phyloP scores from a whole-genome alignment of 164 flowering plant genomes.

The Cinnamomum chago region DNA sequence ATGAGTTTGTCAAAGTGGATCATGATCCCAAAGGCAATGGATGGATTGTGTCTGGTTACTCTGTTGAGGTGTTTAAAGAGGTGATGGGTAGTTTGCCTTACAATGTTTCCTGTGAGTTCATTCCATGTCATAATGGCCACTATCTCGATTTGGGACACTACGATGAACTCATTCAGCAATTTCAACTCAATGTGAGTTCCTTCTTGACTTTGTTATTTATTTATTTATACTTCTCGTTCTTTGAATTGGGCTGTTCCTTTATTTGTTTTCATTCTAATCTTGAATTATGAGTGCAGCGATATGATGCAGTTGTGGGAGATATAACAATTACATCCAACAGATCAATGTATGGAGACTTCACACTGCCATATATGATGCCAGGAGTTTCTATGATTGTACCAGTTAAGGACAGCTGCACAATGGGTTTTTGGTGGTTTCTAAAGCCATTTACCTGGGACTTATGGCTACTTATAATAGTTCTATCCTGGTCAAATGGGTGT shows the following conservation, averaged over 20 bases:
- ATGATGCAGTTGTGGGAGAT: constrained; percentile 9
- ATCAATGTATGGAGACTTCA: constrained; percentile 31
- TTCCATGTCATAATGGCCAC: not conserved
- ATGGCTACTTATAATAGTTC: constrained; percentile 31
- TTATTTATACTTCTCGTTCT: not conserved
- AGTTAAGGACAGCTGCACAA: constrained; percentile 9
- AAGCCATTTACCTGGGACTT: constrained; percentile 33
- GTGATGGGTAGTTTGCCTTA: not conserved
- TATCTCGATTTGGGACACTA: not conserved
- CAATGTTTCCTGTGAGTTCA: not conserved
- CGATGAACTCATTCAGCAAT: not conserved
- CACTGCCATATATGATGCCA: constrained; percentile 37
- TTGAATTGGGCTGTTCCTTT: not conserved
- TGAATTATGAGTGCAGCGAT: not conserved
- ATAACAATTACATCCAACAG: constrained; percentile 25
- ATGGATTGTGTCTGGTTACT: not conserved
- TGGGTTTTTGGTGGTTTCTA: constrained; percentile 40
- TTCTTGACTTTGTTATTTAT: not conserved
- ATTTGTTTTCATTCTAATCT: not conserved
- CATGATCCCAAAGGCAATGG: constrained; percentile 6
- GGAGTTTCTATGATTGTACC: constrained; percentile 38
- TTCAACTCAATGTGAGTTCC: not conserved
- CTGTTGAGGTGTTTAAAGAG: not conserved
- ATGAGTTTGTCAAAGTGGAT: constrained; percentile 24
- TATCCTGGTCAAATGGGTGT: constrained; percentile 19